phyloP scores from a whole-genome alignment of 2,329 filamentous ascomycete genomes.

The Hymenoscyphus linearis region DNA sequence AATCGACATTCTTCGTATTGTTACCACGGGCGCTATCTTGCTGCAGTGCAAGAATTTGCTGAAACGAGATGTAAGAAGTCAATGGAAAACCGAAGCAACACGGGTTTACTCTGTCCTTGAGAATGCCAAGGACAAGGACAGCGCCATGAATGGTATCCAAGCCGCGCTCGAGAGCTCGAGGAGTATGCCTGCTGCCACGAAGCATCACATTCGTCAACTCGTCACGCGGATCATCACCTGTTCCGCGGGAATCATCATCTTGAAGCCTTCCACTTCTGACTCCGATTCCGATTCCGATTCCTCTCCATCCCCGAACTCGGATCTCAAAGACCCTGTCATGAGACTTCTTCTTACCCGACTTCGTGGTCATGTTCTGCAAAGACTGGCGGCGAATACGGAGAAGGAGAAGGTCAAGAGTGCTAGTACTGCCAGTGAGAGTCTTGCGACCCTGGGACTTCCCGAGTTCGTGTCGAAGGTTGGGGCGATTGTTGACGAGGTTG shows the following conservation, averaged over 20 bases:
- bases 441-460: constrained; percentile 63
- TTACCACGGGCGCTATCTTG: constrained; percentile 68
- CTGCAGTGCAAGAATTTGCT: constrained; percentile 78
- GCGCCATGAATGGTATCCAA: constrained; percentile 53
- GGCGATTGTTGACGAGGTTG: constrained; percentile 63
- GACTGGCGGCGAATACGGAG: constrained; percentile 60
- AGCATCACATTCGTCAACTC: constrained; percentile 51
- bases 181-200: constrained; percentile 60
- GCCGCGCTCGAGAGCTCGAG: constrained; percentile 57
- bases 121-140: constrained; percentile 44
- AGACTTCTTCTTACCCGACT: constrained; percentile 64
- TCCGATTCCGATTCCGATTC: neutral
- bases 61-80: constrained; percentile 71
- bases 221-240: constrained; percentile 48
- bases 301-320: constrained; percentile 26
- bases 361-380: constrained; percentile 58
- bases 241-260: constrained; percentile 17
- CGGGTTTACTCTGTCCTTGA: constrained; percentile 68
- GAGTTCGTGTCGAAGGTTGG: constrained; percentile 68
- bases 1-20: constrained; percentile 55
- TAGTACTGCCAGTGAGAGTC: constrained; percentile 62
- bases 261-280: neutral
- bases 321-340: constrained; percentile 49
- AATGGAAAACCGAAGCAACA: constrained; percentile 70
- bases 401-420: constrained; percentile 67